Evolutionary conservation across 179 eudicot species (phyloP).

Genomic region (Pouteria campechiana): DNA sequence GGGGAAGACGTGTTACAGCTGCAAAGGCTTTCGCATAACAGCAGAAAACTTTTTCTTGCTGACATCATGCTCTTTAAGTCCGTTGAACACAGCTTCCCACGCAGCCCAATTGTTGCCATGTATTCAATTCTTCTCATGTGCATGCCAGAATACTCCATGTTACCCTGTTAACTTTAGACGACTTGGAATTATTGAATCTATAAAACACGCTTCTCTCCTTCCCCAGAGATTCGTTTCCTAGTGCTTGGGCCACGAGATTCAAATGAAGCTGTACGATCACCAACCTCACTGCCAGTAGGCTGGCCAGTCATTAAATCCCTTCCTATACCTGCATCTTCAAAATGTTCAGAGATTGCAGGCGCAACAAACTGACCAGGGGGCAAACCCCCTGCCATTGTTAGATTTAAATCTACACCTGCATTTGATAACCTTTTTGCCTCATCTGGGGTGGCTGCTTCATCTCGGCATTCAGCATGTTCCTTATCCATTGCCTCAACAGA

Average conservation of each 20-base stretch:
- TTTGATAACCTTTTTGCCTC: constrained; percentile 60
- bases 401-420: constrained; percentile 60
- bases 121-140: too few relatives aligned
- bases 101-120: too few relatives aligned
- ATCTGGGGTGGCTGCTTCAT: constrained; percentile 82
- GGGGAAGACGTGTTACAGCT: too few relatives aligned
- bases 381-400: constrained; percentile 80
- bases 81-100: too few relatives aligned
- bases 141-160: too few relatives aligned
- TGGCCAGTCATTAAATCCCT: constrained; percentile 82
- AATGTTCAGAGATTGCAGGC: constrained; percentile 41
- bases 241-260: constrained; percentile 97
- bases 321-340: constrained; percentile 53
- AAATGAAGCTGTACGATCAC: constrained; percentile 95
- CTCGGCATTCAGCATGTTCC: constrained; percentile 71
- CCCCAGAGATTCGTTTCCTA: constrained; percentile 80
- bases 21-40: too few relatives aligned
- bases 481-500: constrained; percentile 59
- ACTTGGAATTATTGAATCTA: too few relatives aligned
- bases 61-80: too few relatives aligned
- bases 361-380: constrained; percentile 40
- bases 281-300: constrained; percentile 92
- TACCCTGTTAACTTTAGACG: too few relatives aligned
- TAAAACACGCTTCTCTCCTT: too few relatives aligned
- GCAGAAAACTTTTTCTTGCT: too few relatives aligned